A percentile compares a stretch with the other conserved stretches of the same genome.
Evolutionary conservation across 805 yeast genomes (phyloP).

Genomic region (Hanseniaspora singularis): DNA sequence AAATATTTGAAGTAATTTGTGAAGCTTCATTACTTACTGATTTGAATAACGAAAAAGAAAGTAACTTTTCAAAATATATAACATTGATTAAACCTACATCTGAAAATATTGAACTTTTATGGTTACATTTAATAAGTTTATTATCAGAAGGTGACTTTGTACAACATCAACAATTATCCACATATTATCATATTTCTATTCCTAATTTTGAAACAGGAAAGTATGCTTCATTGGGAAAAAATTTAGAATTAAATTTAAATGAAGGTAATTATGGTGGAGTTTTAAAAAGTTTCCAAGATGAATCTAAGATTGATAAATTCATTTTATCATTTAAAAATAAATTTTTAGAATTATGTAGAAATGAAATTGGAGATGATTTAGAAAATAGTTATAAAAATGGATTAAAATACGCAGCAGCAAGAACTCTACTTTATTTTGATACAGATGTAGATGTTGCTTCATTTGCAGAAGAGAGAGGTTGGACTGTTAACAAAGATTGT

Average conservation of each 20-base stretch:
- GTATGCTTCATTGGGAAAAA: slow-evolving; percentile 71
- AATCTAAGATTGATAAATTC: slow-evolving; percentile 51
- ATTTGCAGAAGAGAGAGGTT: slow-evolving; percentile 44
- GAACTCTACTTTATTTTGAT: slow-evolving; percentile 60
- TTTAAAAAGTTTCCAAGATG: slow-evolving; percentile 50
- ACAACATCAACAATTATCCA: slow-evolving; percentile 31
- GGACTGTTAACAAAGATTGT: slow-evolving; percentile 45
- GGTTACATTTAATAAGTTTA: slow-evolving; percentile 57
- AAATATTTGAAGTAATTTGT: slow-evolving; percentile 81
- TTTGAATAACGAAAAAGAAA: slow-evolving; percentile 45
- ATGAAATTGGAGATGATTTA: slow-evolving; percentile 73
- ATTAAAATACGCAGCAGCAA: slow-evolving; percentile 72
- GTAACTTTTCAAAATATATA: slow-evolving; percentile 52
- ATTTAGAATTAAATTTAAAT: slow-evolving; percentile 84
- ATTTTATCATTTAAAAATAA: slow-evolving; percentile 57
- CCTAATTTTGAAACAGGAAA: slow-evolving; percentile 48
- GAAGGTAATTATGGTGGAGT: slow-evolving; percentile 94
- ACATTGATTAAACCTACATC: slow-evolving; percentile 42
- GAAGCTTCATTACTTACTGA: slow-evolving; percentile 56
- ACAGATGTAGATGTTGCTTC: slow-evolving; percentile 43
- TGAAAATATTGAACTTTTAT: slow-evolving; percentile 12
- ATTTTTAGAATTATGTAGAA: slow-evolving; percentile 65
- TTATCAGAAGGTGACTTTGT: slow-evolving; percentile 60
- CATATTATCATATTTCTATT: slow-evolving; percentile 74
- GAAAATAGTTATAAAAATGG: slow-evolving; percentile 57